phyloP scores from a whole-genome alignment of 2,329 filamentous ascomycete genomes.

The Penicillium sp. region DNA sequence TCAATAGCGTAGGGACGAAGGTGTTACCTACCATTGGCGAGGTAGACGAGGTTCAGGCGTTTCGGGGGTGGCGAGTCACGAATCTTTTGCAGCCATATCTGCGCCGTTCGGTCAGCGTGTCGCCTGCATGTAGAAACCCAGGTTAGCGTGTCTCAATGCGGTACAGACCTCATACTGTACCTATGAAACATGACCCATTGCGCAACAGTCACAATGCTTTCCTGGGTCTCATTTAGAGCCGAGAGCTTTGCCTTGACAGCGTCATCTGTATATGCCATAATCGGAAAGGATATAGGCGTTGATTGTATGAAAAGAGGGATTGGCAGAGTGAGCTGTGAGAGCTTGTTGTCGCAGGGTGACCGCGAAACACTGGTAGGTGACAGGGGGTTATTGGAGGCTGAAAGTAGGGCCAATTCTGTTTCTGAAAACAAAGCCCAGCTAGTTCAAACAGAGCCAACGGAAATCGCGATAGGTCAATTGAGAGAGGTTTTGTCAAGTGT shows the following conservation, averaged over 20 bases:
- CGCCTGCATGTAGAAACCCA: conserved; percentile 61
- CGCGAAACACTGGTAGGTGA: not conserved
- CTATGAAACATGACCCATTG: conserved; percentile 99
- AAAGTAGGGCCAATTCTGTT: too few relatives aligned
- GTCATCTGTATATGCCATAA: conserved; percentile 91
- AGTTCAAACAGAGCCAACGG: too few relatives aligned
- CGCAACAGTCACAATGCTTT: conserved; percentile 92
- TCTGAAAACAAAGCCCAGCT: too few relatives aligned
- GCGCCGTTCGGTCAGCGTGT: conserved; percentile 87
- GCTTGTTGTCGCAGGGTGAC: conserved; percentile 1
- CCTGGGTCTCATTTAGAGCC: conserved; percentile 93
- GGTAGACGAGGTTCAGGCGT: conserved; percentile 87
- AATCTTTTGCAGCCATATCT: conserved; percentile 87
- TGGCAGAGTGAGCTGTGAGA: not conserved
- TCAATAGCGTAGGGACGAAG: not conserved
- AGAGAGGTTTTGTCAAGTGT: too few relatives aligned
- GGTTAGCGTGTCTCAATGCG: conserved; percentile 18
- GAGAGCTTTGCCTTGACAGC: conserved; percentile 93
- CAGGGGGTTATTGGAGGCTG: not conserved
- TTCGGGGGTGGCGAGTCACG: conserved; percentile 87
- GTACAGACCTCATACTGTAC: conserved; percentile 54
- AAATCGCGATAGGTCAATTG: not conserved
- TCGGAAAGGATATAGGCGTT: conserved; percentile 15
- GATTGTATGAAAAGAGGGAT: not conserved
- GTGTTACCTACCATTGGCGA: conserved; percentile 77